Evolutionary conservation across 1,139 yeast species (phyloP), one percentile per base, ranked within the genome.

Genomic region (Arxiozyma slooffiae): DNA sequence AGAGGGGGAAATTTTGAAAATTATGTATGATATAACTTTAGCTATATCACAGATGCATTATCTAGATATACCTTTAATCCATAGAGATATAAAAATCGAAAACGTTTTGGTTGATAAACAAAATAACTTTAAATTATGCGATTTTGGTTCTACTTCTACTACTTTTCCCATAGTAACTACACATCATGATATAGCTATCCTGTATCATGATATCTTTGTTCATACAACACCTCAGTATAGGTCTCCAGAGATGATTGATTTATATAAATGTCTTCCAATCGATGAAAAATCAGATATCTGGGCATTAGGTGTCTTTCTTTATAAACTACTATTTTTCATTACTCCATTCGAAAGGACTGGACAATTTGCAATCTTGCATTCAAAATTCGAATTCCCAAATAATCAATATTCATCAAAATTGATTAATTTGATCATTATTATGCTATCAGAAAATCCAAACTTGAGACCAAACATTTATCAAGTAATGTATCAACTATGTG

Each of bases 191-290:
- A 64, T 82, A 59, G 81, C 81, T 49, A 70, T 77, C 17, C 69
- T 90, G 45, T 86, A 85, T 56, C 87, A 86, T 57, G 97, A 92
- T 63, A 79, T 92, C 52, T 80, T 86, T 73, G 82, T 83, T 55
- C 94, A 92, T 67, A 92, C 98, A 0, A 92, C 98, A 2, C 96
- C 97, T n/a, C 98, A 92, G 67, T 92, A 92, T 68, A 75, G 98
- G 57, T 77, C 96, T 1, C 98, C 98, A 0, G 55, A 52, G 67
- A 92, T 92, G 98, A 78, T 94, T 50, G 97, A 92, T 68, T 74
- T 92, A 44, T 79, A 84, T 56, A 77, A 85, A 55, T 87, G 94
- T 4, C 76, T 84, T 53, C 95, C 97, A 3, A 85, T 92, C 54
- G 95, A 90, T 68, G 97, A 92, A 63, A 92, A 92, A 66, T 80